Conservation (phyloP, 495 filamentous ascomycete genomes). For the Parathielavia hyrcaniae region DNA sequence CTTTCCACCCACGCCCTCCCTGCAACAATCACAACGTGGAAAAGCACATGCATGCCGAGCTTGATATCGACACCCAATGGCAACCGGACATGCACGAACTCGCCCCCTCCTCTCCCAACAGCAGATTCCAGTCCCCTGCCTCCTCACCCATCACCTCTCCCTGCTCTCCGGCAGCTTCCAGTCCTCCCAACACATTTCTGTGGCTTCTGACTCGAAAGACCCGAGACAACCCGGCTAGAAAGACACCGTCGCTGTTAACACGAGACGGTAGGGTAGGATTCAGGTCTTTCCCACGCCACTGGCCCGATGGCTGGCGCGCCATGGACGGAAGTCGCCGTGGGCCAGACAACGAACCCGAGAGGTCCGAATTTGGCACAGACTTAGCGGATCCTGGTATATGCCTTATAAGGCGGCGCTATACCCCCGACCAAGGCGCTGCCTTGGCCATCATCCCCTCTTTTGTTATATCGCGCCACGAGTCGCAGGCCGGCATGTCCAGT, state of each 20-base stretch:
- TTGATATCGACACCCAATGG: constrained; percentile 5
- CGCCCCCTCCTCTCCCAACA: background rate
- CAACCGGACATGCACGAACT: background rate
- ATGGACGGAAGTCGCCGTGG: background rate
- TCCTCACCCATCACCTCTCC: background rate
- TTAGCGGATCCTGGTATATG: constrained; percentile 6
- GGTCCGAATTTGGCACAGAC: background rate
- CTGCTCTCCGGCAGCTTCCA: background rate
- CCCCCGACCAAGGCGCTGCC: background rate
- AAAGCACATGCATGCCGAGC: background rate
- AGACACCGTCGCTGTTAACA: background rate
- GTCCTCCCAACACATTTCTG: background rate
- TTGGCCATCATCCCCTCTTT: background rate
- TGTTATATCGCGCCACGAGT: background rate
- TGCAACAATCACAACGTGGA: background rate
- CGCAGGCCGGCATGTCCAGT: background rate
- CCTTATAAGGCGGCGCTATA: constrained; percentile 14
- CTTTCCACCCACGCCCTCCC: too few species aligned
- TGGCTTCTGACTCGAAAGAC: background rate
- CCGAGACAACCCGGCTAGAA: background rate
- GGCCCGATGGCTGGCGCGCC: background rate
- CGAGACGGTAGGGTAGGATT: background rate
- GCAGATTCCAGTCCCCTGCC: background rate
- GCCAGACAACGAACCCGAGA: background rate
- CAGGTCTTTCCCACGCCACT: background rate